Evolutionary conservation across 768 basidiomycete genomes (phyloP), one percentile per base, ranked within the genome.

Genomic region (Xerocomus spinulosus): DNA sequence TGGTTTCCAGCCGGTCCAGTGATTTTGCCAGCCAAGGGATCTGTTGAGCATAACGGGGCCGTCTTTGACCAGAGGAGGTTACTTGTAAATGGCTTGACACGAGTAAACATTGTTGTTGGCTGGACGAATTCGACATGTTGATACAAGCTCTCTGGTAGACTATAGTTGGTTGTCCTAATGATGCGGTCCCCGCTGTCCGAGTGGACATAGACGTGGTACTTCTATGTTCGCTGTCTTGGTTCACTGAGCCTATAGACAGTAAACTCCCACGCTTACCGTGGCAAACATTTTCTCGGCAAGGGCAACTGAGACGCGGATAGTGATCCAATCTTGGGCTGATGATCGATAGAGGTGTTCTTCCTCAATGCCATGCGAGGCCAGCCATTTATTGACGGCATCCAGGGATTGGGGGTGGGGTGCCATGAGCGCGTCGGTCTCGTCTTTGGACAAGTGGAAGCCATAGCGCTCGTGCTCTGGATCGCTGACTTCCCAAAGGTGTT

Each of bases 231-330:
- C 49, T 6, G 2, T 26, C 24, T 40, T 1, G 24, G 21, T 35
- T 47, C 8, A 24, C 35, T 30, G 15, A 15, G 15, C n/a, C n/a
- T n/a, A 43, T 3, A 10, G 13, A 42, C 9, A 33, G 5, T 35
- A n/a, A 14, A 20, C 2, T 2, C 25, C 3, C 0, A 20, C 26
- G 34, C 77, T 57, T 55, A 85, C 84, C 38, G 87, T 83, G 57
- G 79, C 69, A n/a, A 89, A 73, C 78, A 89, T 82, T 54, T 77
- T 67, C 63, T 89, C 86, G 0, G 80, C 85, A 21, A 80, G 52
- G 28, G 67, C 55, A 37, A 89, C 72, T 0, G 84, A 77, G 7
- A 86, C 67, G 12, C 64, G 77, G 33, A 86, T 60, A 6, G 72
- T 79, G 12, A 87, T 68, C 86, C 85, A 89, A 52, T 87, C 86